phyloP scores from a whole-genome alignment of 768 basidiomycete genomes.

The Ephemerocybe angulata region DNA sequence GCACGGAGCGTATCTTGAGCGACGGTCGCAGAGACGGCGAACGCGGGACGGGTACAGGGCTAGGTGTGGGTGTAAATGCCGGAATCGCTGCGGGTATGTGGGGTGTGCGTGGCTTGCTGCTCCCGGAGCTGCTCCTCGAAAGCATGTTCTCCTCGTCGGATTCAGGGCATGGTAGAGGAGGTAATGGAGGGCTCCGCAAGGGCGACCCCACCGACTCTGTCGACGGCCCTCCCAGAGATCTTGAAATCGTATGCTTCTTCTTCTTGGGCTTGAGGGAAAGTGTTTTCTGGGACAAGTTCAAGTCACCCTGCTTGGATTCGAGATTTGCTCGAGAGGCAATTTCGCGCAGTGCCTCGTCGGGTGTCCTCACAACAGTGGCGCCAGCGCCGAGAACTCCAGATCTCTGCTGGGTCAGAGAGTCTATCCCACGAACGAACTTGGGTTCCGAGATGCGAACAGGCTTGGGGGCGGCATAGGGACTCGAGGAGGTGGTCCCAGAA shows the following conservation, averaged over 20 bases:
- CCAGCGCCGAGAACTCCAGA: conserved; percentile 61
- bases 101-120: conserved; percentile 33
- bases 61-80: conserved; percentile 22
- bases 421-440: conserved; percentile 40
- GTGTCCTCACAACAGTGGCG: conserved; percentile 74
- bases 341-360: conserved; percentile 68
- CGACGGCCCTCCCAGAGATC: conserved; percentile 22
- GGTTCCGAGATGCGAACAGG: conserved; percentile 39
- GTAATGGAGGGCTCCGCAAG: conserved; percentile 53
- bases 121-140: conserved; percentile 18
- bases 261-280: conserved; percentile 11
- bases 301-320: conserved; percentile 20
- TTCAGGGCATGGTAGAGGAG: conserved; percentile 45
- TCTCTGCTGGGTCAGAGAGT: conserved; percentile 36
- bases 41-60: conserved; percentile 19
- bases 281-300: conserved; percentile 5
- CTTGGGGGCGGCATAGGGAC: conserved; percentile 31
- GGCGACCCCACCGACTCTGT: conserved; percentile 17
- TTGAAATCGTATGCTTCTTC: conserved; percentile 14
- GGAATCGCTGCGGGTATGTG: conserved; percentile 24
- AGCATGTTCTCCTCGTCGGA: conserved; percentile 28
- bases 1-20: conserved; percentile 31
- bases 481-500: conserved; percentile 25
- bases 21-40: conserved; percentile 34
- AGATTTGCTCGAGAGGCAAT: conserved; percentile 42